Evolutionary conservation across 2,329 filamentous ascomycete genomes (phyloP), one percentile per base, ranked within the genome.

Genomic region (Botrytis paeoniae): DNA sequence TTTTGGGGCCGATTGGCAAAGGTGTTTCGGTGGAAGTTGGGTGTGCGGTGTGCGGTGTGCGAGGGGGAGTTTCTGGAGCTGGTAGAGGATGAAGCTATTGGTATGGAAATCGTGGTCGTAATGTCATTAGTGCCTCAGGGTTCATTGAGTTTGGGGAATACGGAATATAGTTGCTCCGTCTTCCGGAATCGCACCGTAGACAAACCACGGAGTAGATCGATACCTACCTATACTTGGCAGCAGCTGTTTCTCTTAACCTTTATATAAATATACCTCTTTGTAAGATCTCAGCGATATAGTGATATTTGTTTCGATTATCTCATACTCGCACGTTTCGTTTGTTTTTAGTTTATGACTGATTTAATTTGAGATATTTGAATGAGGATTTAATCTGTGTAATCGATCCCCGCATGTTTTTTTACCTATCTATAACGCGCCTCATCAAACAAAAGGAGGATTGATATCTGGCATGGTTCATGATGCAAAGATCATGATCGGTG

Each of bases 51-150:
- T 69, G 12, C 10, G 48, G 37, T 43, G 25, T 68, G 1, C 6
- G 20, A 18, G 54, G 20, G 14, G 29, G 20, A 7, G 16, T 60
- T 37, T 62, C 9, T 62, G 12, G n/a, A 62, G 37, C 57, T 70
- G 39, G 54, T 65, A n/a, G n/a, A 61, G 69, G 16, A 65, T 20
- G 59, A 65, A 71, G 60, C 60, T 71, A 54, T 71, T 45, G 60
- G n/a, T 71, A 65, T 48, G 69, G 69, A 65, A 71, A 71, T 71
- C 69, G 69, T 71, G 69, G 69, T 71, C 69, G 69, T 45, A 71
- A 43, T 63, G 60, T 39, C n/a, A 41, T 65, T 45, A 0, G 9
- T 71, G 69, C 69, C 69, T 71, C 60, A 65, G 69, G 69, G 29
- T 12, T 41, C 22, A 51, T 4, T 0, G 3, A 70, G 0, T 25